Evolutionary conservation across 2,329 filamentous ascomycete genomes (phyloP), one percentile per base, ranked within the genome.

Genomic region (Neophaeococcomyces aloes): DNA sequence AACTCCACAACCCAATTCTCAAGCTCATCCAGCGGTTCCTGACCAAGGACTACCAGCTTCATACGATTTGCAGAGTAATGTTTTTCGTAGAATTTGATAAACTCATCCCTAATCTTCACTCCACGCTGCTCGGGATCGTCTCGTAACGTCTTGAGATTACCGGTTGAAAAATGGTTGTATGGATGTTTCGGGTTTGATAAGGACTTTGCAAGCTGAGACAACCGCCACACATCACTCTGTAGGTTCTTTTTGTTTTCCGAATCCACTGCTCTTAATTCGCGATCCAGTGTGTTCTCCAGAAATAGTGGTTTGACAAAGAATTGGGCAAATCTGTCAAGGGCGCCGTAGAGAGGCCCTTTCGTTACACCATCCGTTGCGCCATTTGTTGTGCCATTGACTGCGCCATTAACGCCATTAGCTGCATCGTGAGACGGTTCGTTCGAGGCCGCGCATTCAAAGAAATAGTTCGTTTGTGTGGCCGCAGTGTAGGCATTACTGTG

Each of bases 231-330:
- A 58, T 95, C 88, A 60, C 78, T 89, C 65, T 95, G 88, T 38
- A 95, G 68, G 55, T 95, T 95, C 74, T 95, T 95, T 74, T 94
- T 94, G 67, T 95, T 94, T 63, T 95, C 88, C 4, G 87, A 94
- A 59, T 95, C 87, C 15, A 95, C 88, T 1, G 88, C 88, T 52
- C 76, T 79, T 49, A 95, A 70, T 65, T 95, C 88, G 38, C 88
- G 77, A 56, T 95, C 88, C 38, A 95, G 64, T 0, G 87, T 91
- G 52, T 79, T 86, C 42, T 82, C 79, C 7, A 93, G 72, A 61
- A 95, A 95, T 27, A 95, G 72, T 0, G 88, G 88, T 49, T 83
- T 76, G 52, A 94, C 81, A 62, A 95, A 95, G 66, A 95, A 95
- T 60, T 94, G 87, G 10, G 88, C 83, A 63, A 95, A 95, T 27